Base-by-base conservation (phyloP, 1,284 basidiomycete genomes). In the Boletus smithii region DNA sequence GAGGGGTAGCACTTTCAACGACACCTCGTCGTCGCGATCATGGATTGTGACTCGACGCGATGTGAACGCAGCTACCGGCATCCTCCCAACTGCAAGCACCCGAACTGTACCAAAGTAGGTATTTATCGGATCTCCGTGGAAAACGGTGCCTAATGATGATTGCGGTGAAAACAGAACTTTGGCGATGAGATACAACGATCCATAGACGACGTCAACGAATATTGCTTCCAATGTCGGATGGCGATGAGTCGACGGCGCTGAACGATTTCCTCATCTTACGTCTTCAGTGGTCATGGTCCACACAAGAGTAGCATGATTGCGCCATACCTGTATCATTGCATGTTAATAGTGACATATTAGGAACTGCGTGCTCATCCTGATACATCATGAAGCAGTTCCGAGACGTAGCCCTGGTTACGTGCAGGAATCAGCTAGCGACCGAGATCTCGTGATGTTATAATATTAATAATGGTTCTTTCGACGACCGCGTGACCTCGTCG, bases 1-100 rank as follows among this genome's bases (percentile, higher is more conserved):
- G 23, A 41, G 35, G 48, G 27, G 31, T 55, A 86, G 85, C 83
- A 87, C 62, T 87, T 86, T 62, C 83, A 86, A 66, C 76, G 84
- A 46, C 83, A 85, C 55, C 63, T 81, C 33, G 74, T 87, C 50
- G 70, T 79, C 37, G 84, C 81, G 42, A 82, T 87, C 65, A 70
- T 81, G 65, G 83, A 87, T 60, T 87, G 83, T 68, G 77, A 72
- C 62, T 79, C 76, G 20, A 57, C 59, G 27, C 73, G 69, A 34
- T 88, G 85, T 67, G 78, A 83, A 64, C 73, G 74, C 56, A 87
- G 84, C 58, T 75, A 76, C 48, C 70, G 70, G 54, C 85, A 88
- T 60, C 73, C 76, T 10, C 75, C 65, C 49, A 61, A 59, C 31
- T 88, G 85, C 62, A 73, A 70, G 46, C 70, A 74, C 16, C 67